Evolutionary conservation across 768 basidiomycete species (phyloP), one percentile per base, ranked within the genome.

Genomic region (Phaffia tasmanica): DNA sequence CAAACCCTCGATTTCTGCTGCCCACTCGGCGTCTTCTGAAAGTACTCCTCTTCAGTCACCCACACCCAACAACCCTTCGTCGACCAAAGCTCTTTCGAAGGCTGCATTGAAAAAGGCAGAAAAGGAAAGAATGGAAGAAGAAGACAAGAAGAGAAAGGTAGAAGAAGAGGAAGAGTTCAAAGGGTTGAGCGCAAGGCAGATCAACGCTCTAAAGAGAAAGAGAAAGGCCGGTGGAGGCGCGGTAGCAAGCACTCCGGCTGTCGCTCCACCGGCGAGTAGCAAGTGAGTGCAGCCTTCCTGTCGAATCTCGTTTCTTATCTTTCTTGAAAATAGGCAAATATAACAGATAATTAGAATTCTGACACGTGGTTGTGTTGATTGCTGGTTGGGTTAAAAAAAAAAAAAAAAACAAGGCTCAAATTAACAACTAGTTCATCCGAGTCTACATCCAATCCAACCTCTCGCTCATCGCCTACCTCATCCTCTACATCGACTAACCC

Each of bases 161-260:
- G 59, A 65, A 27, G 55, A 65, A 35, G 42, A 65, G 11, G 35
- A 75, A 6, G 70, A 70, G 19, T 76, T 76, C 59, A 74, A 73
- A 9, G 82, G 81, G 7, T 78, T 98, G 55, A 95, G 92, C 42
- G 90, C 91, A 15, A 84, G 95, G 63, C 94, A 98, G 76, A 84
- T 88, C 42, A 95, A 95, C 74, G 83, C 93, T 57, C 79, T 98
- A 42, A 99, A 99, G 76, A 83, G 95, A 32, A 98, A 98, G 74
- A 86, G 93, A 64, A 95, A 93, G 73, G 81, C 82, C 3, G 92
- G 89, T 15, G 3, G 53, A 67, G 35, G 47, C 57, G 55, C 25
- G 50, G 18, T 46, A 23, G 27, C 88, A 86, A 73, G 79, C 85
- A 42, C 88, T 87, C 1, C 85, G 16, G 67, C 71, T 19, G 57